Evolutionary conservation across 1,284 basidiomycete species (phyloP), one percentile per base, ranked within the genome.

Genomic region (Irpex sp.): DNA sequence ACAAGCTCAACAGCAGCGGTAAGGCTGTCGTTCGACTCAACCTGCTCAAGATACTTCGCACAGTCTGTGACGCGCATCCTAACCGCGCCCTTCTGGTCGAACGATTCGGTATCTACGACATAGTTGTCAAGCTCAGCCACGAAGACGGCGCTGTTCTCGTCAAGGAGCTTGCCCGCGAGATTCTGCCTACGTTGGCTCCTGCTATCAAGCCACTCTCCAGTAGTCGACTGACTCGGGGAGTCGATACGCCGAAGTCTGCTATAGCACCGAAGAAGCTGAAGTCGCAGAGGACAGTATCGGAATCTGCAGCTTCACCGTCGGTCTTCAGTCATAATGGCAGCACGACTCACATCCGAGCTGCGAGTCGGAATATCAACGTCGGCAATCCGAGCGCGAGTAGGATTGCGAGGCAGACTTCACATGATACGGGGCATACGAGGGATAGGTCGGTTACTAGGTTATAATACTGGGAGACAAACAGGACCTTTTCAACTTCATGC

Each of bases 11-110:
- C 12, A 85, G 90, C 62, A 84, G 85, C 61, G 83, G 84, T 72
- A 91, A 94, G 68, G 90, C 95, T 0, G 90, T 97, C 55, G 92
- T 96, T 21, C 87, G 94, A 57, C 84, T 98, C 57, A 96, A 94
- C 72, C 79, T 99, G 39, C 80, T 99, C 53, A 86, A 93, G 61
- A 87, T 98, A 62, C 81, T 96, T 42, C 87, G 90, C 64, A 83
- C 90, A 0, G 87, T 96, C 1, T 95, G 91, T 74, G 96, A 98
- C 66, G 85, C 89, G 5, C 91, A 94, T 66, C 93, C 93, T 0
- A 93, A 94, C 69, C 83, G 90, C n/a, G 84, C 85, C 1, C 84
- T 86, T 65, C 79, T 96, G 49, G 90, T 96, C 18, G 86, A 91
- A 68, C 81, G 85, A 56, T 95, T 90, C 69, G 88, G 88, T 0